Evolutionary conservation across 352 stramenopile species (phyloP), one percentile per base, ranked within the genome.

Genomic region (Globisporangium okanoganense): DNA sequence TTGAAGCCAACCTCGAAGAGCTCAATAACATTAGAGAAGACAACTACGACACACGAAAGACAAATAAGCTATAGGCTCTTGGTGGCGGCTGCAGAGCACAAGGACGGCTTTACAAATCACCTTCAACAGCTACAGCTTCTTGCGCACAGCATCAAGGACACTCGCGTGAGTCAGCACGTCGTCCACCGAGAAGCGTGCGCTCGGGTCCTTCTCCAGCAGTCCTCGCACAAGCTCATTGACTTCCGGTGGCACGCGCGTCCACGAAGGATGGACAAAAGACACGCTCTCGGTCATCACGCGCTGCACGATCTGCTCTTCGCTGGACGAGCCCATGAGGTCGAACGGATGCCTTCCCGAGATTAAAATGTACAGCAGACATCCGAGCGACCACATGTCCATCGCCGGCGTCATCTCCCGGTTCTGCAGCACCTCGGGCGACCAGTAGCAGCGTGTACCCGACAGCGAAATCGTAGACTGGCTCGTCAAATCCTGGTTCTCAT

Each of bases 361-460:
- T 62, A 96, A 78, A 58, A 96, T 96, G 67, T 91, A 96, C 45
- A 96, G 64, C 45, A 96, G 83, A 66, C 87, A 96, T 2, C 88
- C 88, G 5, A 96, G 75, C 5, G 87, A 80, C 88, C 88, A 96
- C 75, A 95, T 91, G 60, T 96, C 88, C 81, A 95, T 92, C 5
- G 82, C 83, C 2, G 85, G 55, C 9, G 78, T 85, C 51, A 88
- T 86, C 45, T 78, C 68, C 35, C 81, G 70, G 10, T 53, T 55
- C 27, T 69, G 38, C 10, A 96, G 67, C 58, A 87, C 82, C 33
- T 96, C 88, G 0, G 88, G 87, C 25, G 87, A 76, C 84, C 83
- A 95, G 66, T 96, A 96, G 58, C 79, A 90, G 2, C 78, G 83
- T 16, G 88, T 96, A 5, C 88, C 88, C 0, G 86, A 95, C 7